Evolutionary conservation across 192 early-diverging fungal species (phyloP), one percentile per base, ranked within the genome.

Genomic region (Pilaira anomala): DNA sequence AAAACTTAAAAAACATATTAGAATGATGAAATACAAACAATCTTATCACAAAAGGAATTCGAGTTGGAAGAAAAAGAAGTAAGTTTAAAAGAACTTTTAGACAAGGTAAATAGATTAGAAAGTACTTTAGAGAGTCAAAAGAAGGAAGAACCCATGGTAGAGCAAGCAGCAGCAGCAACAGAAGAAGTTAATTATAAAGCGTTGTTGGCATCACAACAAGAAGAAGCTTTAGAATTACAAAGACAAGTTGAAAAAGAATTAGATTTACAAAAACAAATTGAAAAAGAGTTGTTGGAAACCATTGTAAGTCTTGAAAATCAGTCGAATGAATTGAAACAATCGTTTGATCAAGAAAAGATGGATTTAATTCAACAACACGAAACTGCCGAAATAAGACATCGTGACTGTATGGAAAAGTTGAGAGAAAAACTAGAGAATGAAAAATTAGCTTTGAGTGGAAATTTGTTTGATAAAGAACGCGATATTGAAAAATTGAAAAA

Each of bases 391-490:
- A 25, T 58, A 21, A 52, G 52, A 28, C 21, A 22, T 14, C 36
- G 67, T 30, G 60, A 69, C 3, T 40, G 22, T 39, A 55, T 69
- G 45, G 67, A 69, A 33, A 57, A 33, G 16, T 48, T 69, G n/a
- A 36, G 67, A 21, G 67, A 63, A 28, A 56, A 63, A 18, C 44
- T 69, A 2, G 51, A 69, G 30, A 40, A 21, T 7, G 67, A 69
- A 46, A 62, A 63, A 19, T 42, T 53, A 5, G 18, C 29, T 9
- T 33, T 62, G 14, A 54, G 22, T 33, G 25, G 28, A 18, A 28
- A 42, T n/a, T 8, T 56, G 18, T 0, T 16, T 3, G 40, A 42
- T 24, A 63, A 63, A 26, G 62, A 63, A 26, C 14, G 29, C 5
- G 48, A 63, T 0, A 63, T 63, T 26, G 19, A 40, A 41, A 50